Conservation (phyloP, 2,329 filamentous ascomycete species). For the Pseudopyrenochaeta lycopersici region DNA sequence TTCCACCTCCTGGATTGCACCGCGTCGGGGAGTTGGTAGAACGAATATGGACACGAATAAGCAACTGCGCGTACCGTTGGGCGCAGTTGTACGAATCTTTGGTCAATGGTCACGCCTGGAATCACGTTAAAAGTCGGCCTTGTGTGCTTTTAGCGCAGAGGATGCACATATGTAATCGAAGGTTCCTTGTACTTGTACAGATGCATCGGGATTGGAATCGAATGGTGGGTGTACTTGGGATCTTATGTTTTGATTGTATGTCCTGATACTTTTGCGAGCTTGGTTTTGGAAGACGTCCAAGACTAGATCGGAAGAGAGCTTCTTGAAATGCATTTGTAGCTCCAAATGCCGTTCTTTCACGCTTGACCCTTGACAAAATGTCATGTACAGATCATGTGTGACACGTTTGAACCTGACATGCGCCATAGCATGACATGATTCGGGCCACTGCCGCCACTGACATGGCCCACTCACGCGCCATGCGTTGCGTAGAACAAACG, state of each 20-base stretch:
- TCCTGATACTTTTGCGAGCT: slow-evolving; percentile 14
- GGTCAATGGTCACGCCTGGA: slow-evolving; percentile 12
- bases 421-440: too few species aligned
- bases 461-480: background rate
- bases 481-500: background rate
- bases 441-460: background rate
- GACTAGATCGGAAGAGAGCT: slow-evolving; percentile 8
- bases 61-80: too few species aligned
- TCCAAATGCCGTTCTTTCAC: background rate
- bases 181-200: slow-evolving; percentile 39
- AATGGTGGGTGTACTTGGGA: slow-evolving; percentile 5
- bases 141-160: slow-evolving; percentile 21
- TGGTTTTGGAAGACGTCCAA: slow-evolving; percentile 7
- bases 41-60: background rate
- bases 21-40: too few species aligned
- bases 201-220: slow-evolving; percentile 21
- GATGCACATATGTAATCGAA: slow-evolving; percentile 26
- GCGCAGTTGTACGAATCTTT: background rate
- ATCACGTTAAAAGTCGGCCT: slow-evolving; percentile 19
- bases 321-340: slow-evolving; percentile 11
- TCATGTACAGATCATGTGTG: too few species aligned
- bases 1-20: background rate
- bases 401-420: too few species aligned
- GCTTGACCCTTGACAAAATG: too few species aligned
- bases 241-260: slow-evolving; percentile 19